Evolutionary conservation across 768 basidiomycete genomes (phyloP), one percentile per base, ranked within the genome.

Genomic region (Suillus alpinus): DNA sequence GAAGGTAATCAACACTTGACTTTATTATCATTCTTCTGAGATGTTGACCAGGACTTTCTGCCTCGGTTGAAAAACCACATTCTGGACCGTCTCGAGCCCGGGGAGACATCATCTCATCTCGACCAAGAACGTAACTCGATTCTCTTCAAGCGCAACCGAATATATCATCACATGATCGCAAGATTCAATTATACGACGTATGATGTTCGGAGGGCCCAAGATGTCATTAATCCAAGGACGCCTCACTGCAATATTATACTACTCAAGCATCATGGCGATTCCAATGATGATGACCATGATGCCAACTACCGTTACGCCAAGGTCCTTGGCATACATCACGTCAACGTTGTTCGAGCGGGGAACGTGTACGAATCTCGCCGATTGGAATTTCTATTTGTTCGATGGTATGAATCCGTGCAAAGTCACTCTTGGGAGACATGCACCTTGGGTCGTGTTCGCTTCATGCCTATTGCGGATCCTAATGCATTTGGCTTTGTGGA

Each of bases 121-220:
- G 36, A 37, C 36, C 36, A 37, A 12, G 68, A 77, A 6, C 68
- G 60, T 12, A 18, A 41, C 14, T 49, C 39, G 14, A 43, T 79
- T 0, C 32, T 40, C n/a, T 51, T 72, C 36, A 60, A 60, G 23
- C n/a, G 60, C 20, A 62, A 73, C 56, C 20, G 37, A n/a, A 39
- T 40, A 13, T 57, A 75, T 51, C 16, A 57, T 14, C 56, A 57
- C n/a, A 57, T 12, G 4, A 0, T 57, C n/a, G 18, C 20, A 32
- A 6, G 56, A 20, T n/a, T 57, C 39, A 57, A 57, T 14, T 57
- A 43, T 26, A 57, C 56, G 9, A 43, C 20, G 5, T 57, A 57
- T 31, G 76, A 82, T 64, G 40, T 78, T 14, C 74, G 74, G 12
- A 67, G 77, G 0, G 66, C 55, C 1, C 75, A 80, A 57, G 80